Evolutionary conservation across 2,329 filamentous ascomycete species (phyloP).

Genomic region (Fragosphaeria purpurea): DNA sequence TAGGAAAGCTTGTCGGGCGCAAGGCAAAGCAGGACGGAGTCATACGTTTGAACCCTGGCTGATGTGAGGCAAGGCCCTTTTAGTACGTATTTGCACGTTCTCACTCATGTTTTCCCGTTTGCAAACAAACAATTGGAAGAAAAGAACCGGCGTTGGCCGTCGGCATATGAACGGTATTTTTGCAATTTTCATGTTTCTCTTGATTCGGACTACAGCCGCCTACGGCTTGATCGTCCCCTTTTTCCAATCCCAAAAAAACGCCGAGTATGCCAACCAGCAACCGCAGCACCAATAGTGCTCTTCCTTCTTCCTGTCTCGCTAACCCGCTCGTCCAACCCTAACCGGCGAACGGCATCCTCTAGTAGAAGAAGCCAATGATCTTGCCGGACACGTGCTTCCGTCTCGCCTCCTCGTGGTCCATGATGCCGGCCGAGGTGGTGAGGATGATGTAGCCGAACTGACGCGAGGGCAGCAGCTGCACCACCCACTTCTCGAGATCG

Average conservation of each 20-base stretch:
- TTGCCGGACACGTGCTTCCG: conserved; percentile 98
- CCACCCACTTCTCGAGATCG: conserved; percentile 99
- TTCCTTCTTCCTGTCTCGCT: conserved; percentile 8
- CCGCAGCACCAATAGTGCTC: not conserved
- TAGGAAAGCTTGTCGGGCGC: too few relatives aligned
- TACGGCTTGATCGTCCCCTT: not conserved
- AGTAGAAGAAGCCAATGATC: conserved; percentile 99
- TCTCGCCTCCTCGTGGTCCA: conserved; percentile 99
- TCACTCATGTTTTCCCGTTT: too few relatives aligned
- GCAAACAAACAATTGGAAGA: not conserved
- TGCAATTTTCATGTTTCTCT: not conserved
- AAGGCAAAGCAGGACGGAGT: too few relatives aligned
- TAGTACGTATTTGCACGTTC: too few relatives aligned
- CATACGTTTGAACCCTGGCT: too few relatives aligned
- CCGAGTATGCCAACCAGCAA: conserved; percentile 15
- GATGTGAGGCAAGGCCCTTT: too few relatives aligned
- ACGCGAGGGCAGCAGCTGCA: conserved; percentile 97
- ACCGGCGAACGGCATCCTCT: conserved; percentile 23
- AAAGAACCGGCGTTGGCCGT: conserved; percentile 5
- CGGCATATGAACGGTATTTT: not conserved
- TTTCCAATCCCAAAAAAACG: conserved; percentile 13
- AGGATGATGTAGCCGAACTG: conserved; percentile 99
- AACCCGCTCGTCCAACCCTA: too few relatives aligned
- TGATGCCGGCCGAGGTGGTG: conserved; percentile 97
- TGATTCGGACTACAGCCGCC: too few relatives aligned